Percentiles rank a stretch among this genome's conserved stretches.
phyloP scores from a whole-genome alignment of 805 yeast genomes.

The Lachancea lanzarotensis region DNA sequence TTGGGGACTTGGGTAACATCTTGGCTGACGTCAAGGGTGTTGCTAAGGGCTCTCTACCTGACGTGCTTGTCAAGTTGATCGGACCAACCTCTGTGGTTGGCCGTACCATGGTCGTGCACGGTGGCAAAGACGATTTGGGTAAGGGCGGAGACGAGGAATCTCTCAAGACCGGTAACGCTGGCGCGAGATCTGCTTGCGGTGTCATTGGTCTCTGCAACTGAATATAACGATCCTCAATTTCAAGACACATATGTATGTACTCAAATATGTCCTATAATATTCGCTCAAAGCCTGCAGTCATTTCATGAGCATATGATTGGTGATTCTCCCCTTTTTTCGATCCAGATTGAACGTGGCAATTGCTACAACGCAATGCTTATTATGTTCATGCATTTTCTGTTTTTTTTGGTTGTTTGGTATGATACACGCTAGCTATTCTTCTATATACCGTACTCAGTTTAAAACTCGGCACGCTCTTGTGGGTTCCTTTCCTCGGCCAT shows the following conservation, averaged over 20 bases:
- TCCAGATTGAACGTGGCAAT: too few relatives aligned
- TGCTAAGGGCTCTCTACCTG: conserved; percentile 85
- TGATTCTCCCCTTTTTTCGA: too few relatives aligned
- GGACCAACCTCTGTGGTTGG: conserved; percentile 89
- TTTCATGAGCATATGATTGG: too few relatives aligned
- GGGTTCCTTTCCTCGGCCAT: conserved; percentile 24
- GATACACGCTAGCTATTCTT: neutral
- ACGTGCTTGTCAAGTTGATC: conserved; percentile 65
- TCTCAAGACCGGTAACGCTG: conserved; percentile 94
- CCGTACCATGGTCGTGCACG: conserved; percentile 92
- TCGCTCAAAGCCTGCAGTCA: too few relatives aligned
- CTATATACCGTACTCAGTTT: conserved; percentile 1
- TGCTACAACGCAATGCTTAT: neutral
- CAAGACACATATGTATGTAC: neutral
- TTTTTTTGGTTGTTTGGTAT: neutral
- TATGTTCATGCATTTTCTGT: conserved; percentile 1
- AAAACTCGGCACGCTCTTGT: conserved; percentile 25
- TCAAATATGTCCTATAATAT: too few relatives aligned
- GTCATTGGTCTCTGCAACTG: conserved; percentile 61
- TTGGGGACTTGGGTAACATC: conserved; percentile 94
- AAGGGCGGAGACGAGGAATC: conserved; percentile 90
- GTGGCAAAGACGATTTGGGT: conserved; percentile 89
- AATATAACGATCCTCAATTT: neutral
- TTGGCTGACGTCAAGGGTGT: conserved; percentile 80
- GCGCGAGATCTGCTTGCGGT: conserved; percentile 98